Percentiles rank a stretch among this genome's conserved stretches.
These are phyloP conservation scores for Henckelia pumila DNA, from an alignment of 257 asterid genomes.

Conservation along the genomic window DNA sequence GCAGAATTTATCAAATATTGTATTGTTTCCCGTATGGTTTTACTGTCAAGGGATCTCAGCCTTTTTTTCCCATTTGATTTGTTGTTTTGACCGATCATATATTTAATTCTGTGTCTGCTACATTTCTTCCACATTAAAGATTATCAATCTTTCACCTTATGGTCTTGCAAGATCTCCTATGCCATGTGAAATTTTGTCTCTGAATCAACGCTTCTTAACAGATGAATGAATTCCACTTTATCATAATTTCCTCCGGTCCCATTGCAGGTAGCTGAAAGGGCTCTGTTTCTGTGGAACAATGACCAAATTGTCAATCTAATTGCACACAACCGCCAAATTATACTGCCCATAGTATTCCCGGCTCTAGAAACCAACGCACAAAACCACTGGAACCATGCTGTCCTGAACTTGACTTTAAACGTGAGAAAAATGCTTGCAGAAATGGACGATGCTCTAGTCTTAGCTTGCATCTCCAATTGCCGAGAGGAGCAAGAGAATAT, in stretches of 20 bases:
- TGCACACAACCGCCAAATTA: slow-evolving; percentile 62
- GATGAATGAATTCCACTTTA: neutral
- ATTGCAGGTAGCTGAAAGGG: slow-evolving; percentile 85
- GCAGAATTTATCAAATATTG: neutral
- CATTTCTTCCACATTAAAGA: neutral
- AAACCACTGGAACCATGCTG: slow-evolving; percentile 82
- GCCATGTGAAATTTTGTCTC: neutral
- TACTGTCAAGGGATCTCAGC: neutral
- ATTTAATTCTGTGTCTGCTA: too few species aligned
- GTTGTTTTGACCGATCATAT: neutral
- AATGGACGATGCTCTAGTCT: slow-evolving; percentile 63
- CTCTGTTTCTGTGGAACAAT: slow-evolving; percentile 81
- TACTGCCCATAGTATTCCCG: slow-evolving; percentile 75
- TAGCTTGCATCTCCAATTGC: slow-evolving; percentile 55
- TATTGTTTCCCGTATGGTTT: neutral
- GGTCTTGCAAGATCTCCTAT: neutral
- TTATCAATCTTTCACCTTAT: neutral
- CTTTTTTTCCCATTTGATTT: neutral
- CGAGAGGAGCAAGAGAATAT: slow-evolving; percentile 47
- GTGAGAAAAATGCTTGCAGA: slow-evolving; percentile 63
- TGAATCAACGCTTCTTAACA: neutral
- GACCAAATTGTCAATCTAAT: slow-evolving; percentile 64
- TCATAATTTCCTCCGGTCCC: neutral
- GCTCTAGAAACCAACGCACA: slow-evolving; percentile 64
- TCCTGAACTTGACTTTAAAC: slow-evolving; percentile 63